Conservation (phyloP, 164 flowering plant species). For the Macadamia integrifolia region DNA sequence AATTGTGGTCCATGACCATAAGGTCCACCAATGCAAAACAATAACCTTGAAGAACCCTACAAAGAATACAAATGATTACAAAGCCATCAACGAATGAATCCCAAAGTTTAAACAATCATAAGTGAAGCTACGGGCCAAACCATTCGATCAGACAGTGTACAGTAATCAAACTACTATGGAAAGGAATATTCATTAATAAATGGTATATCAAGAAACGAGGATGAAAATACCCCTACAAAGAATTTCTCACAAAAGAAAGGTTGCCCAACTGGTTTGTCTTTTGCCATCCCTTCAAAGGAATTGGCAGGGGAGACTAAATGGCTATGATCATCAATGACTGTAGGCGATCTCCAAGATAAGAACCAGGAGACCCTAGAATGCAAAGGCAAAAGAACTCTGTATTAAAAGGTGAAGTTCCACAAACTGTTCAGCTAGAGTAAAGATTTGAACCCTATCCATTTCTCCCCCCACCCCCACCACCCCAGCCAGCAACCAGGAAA, state of each 20-base stretch:
- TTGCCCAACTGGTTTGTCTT: neutral
- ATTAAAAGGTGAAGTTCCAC: too few relatives aligned
- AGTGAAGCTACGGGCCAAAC: neutral
- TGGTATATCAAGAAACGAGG: neutral
- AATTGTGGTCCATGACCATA: conserved; percentile 77
- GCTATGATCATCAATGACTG: neutral
- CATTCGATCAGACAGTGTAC: neutral
- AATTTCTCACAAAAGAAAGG: neutral
- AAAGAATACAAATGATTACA: neutral
- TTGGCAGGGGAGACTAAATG: neutral
- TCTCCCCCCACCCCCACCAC: too few relatives aligned
- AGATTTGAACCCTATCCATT: too few relatives aligned
- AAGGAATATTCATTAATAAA: neutral
- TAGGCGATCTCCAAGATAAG: neutral
- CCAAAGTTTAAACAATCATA: neutral
- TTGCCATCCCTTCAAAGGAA: too few relatives aligned
- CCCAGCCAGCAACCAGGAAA: too few relatives aligned
- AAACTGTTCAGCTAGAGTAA: too few relatives aligned
- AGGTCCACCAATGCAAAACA: conserved; percentile 90
- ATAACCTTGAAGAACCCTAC: conserved; percentile 69
- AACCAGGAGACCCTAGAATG: too few relatives aligned
- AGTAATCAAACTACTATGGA: neutral
- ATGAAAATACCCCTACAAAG: neutral
- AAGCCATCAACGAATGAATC: neutral
- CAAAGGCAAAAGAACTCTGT: too few relatives aligned